Conservation (phyloP, 495 filamentous ascomycete species). For the Chaetomidium leptoderma region DNA sequence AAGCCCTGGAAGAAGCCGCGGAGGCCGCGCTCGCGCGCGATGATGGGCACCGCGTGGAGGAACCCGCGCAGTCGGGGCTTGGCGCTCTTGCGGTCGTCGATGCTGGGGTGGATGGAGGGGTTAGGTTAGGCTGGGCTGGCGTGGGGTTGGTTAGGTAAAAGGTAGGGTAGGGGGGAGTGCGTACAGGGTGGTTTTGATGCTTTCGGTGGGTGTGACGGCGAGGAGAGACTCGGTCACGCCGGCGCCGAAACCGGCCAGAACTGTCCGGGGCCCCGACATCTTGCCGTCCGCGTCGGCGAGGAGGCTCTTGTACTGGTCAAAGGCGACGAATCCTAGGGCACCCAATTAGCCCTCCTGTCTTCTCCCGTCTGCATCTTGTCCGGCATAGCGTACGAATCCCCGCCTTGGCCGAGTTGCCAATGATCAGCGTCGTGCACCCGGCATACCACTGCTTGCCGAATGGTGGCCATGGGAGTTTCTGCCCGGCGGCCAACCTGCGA, state of each 20-base stretch:
- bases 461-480: slow-evolving; percentile 93
- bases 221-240: slow-evolving; percentile 90
- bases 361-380: slow-evolving; percentile 1
- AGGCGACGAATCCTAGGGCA: slow-evolving; percentile 79
- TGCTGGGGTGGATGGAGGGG: slow-evolving; percentile 45
- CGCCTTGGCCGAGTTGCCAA: slow-evolving; percentile 93
- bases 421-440: slow-evolving; percentile 93
- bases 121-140: not conserved
- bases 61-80: slow-evolving; percentile 90
- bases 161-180: slow-evolving; percentile 16
- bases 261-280: slow-evolving; percentile 83
- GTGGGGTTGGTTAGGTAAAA: not conserved
- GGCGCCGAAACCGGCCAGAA: slow-evolving; percentile 90
- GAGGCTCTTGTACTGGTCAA: slow-evolving; percentile 82
- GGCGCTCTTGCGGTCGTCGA: slow-evolving; percentile 87
- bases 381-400: slow-evolving; percentile 69
- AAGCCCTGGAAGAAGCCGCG: slow-evolving; percentile 96
- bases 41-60: slow-evolving; percentile 81
- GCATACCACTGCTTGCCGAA: slow-evolving; percentile 97
- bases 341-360: not conserved
- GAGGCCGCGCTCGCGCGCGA: slow-evolving; percentile 79
- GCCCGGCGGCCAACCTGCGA: slow-evolving; percentile 66
- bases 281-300: slow-evolving; percentile 83
- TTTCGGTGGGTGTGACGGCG: slow-evolving; percentile 95
- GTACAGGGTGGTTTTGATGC: slow-evolving; percentile 91